A percentile compares a stretch with the other conserved stretches of the same genome.
phyloP scores from a whole-genome alignment of 352 stramenopile genomes.

The Phytophthora tentaculata region DNA sequence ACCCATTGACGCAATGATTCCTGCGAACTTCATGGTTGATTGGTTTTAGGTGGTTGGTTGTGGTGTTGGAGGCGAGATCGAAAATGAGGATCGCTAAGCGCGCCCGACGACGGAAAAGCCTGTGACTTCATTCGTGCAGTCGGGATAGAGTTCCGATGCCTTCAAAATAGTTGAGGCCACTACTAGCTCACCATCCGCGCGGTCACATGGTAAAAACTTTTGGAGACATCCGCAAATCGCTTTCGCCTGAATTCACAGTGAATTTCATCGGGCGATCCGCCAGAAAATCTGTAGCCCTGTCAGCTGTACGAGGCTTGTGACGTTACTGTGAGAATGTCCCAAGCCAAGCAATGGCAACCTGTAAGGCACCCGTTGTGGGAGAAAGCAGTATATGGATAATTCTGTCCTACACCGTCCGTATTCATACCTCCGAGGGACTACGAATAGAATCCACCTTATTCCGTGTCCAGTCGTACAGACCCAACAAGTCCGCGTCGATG shows the following conservation, averaged over 20 bases:
- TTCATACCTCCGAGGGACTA: neutral
- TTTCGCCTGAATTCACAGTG: constrained; percentile 12
- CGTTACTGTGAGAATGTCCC: constrained; percentile 4
- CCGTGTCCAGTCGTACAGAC: constrained; percentile 70
- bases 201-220: constrained; percentile 17
- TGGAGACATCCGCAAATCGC: neutral
- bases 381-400: neutral
- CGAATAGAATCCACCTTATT: constrained; percentile 33
- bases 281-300: constrained; percentile 7
- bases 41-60: constrained; percentile 2
- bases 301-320: constrained; percentile 2
- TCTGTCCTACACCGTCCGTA: neutral
- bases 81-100: constrained; percentile 27
- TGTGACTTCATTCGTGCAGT: constrained; percentile 23
- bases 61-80: constrained; percentile 17
- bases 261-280: constrained; percentile 5
- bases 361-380: neutral
- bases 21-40: constrained; percentile 26
- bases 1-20: constrained; percentile 19
- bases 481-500: constrained; percentile 55
- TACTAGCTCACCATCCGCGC: constrained; percentile 27
- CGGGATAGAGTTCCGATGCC: constrained; percentile 22
- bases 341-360: constrained; percentile 1
- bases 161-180: constrained; percentile 23
- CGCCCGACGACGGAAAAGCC: constrained; percentile 10